Conservation (phyloP, 768 basidiomycete species). For the Lentinula boryana region DNA sequence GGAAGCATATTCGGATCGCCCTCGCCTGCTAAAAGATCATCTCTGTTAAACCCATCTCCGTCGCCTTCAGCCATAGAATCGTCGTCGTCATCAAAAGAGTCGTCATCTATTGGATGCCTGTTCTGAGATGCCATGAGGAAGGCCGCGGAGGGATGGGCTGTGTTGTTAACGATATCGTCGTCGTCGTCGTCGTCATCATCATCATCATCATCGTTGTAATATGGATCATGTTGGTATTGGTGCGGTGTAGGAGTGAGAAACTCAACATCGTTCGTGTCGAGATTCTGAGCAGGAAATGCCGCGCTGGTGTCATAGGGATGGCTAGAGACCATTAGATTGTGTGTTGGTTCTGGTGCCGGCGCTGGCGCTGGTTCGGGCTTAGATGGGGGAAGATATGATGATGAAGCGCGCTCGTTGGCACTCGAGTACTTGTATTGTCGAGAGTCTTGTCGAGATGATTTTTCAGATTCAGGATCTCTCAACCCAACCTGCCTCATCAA, state of each 20-base stretch:
- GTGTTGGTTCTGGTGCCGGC: not conserved
- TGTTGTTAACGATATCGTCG: slow-evolving; percentile 45
- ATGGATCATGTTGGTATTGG: slow-evolving; percentile 5
- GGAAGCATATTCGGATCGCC: slow-evolving; percentile 17
- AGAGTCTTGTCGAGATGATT: not conserved
- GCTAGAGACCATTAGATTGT: not conserved
- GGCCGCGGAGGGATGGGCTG: slow-evolving; percentile 62
- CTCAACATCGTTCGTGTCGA: not conserved
- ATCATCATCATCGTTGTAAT: slow-evolving; percentile 25
- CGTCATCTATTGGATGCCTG: slow-evolving; percentile 8
- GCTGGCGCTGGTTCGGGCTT: not conserved
- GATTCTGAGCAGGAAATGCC: not conserved
- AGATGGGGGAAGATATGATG: not conserved
- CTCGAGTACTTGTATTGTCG: not conserved
- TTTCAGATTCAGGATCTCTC: slow-evolving; percentile 22
- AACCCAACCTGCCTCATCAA: slow-evolving; percentile 63
- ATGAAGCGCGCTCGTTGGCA: not conserved
- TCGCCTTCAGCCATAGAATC: slow-evolving; percentile 30
- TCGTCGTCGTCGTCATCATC: slow-evolving; percentile 47
- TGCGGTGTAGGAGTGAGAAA: slow-evolving; percentile 1
- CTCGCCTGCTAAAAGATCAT: slow-evolving; percentile 16
- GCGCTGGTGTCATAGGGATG: not conserved
- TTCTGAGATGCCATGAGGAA: slow-evolving; percentile 53
- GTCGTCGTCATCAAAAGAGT: slow-evolving; percentile 32
- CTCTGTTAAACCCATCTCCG: not conserved